Evolutionary conservation across 78 protist genomes (phyloP), one percentile per base, ranked within the genome.

Genomic region (Fonticula alba): DNA sequence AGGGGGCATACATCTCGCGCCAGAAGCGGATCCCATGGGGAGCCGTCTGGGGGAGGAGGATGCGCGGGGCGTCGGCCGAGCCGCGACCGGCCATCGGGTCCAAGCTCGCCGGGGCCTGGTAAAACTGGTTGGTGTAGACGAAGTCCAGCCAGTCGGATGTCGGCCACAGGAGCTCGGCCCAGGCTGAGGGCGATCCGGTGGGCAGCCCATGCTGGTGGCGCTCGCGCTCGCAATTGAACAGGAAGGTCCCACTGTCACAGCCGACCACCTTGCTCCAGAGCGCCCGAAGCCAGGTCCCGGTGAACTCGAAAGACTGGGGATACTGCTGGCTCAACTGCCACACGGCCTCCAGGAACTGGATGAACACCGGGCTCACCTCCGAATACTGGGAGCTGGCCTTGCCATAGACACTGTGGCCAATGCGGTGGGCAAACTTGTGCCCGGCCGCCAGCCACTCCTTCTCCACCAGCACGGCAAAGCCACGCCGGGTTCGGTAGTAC

Each of bases 271-370:
- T 3, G 43, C 78, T 79, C 15, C 68, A 10, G 36, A 82, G 68
- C 13, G 74, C 47, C n/a, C 80, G 56, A 24, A 87, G 78, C 46
- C 68, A 74, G 49, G n/a, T 15, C 17, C 80, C 81, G 52, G 71
- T 86, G 62, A 83, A 88, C 81, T 88, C 91, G 61, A 87, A 88
- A 6, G 61, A 62, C 4, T 40, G 35, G n/a, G 82, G 83, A 26
- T 62, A 73, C 29, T 80, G 86, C 4, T 15, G n/a, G 52, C 32
- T 22, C n/a, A 81, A 46, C 58, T 89, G 95, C 59, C 53, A 79
- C 9, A 88, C 89, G 49, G 84, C 79, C 55, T 89, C 95, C 20
- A 89, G 49, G 47, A 76, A 89, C 71, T 89, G 95, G 14, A 77
- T 55, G 76, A 89, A 89, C 26, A 88, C 75, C 20, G 95, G 95